Evolutionary conservation across 2,329 filamentous ascomycete species (phyloP), one percentile per base, ranked within the genome.

Genomic region (Beauveria caledonica): DNA sequence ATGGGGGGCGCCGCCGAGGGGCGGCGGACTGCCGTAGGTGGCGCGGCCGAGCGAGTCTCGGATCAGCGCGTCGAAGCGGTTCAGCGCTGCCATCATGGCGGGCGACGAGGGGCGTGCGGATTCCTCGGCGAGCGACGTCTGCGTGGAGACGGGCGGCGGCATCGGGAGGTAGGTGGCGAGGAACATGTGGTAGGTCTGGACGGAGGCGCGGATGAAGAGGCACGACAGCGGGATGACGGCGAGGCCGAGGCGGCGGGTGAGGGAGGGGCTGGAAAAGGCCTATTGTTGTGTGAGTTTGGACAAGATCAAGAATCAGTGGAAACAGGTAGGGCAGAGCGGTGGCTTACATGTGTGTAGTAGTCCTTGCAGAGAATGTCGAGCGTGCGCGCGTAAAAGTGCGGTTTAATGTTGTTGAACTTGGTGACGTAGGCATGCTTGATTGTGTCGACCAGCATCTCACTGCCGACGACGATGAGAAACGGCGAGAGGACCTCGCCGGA

Each of bases 151-250:
- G 27, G 83, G 78, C 0, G 90, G 79, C 0, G 90, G 89, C 9
- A 88, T 83, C 0, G 91, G 88, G 39, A 97, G 80, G 68, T 96
- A 87, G 0, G 90, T 92, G 3, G 92, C 90, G 15, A 97, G 82
- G 69, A 97, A 96, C 93, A 97, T 97, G 74, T 97, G 89, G 73
- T 97, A 99, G 7, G 93, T 97, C 72, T 99, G 94, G 48, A 97
- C 83, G 1, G 90, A 92, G 51, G 95, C 91, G 48, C 95, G 86
- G 72, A 99, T 94, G 74, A 99, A 97, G 52, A 99, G 85, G 67
- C 92, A 97, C 1, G 92, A 93, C 0, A 99, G 80, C 0, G 94
- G 94, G 51, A 99, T 89, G 33, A 97, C 87, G 0, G 94, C 94
- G 1, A 99, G 79, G 1, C 94, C 94, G 0, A 99, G 84, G 19